Percentiles rank a stretch among this genome's conserved stretches.
These are phyloP conservation scores for Kalmusia sp. DNA, from an alignment of 2,329 filamentous ascomycete species.

Conservation along the genomic window DNA sequence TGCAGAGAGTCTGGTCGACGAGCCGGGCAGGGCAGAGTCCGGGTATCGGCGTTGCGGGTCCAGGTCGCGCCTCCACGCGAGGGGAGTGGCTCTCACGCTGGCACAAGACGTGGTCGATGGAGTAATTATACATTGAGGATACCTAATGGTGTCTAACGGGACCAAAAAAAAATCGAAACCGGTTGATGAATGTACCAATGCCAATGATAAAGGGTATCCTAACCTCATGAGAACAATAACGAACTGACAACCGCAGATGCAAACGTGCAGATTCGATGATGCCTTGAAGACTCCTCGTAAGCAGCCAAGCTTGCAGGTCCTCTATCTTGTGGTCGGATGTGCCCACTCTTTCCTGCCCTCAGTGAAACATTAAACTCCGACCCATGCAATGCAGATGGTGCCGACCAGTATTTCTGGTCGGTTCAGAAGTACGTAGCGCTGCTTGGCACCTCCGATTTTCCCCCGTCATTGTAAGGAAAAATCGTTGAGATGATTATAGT, in stretches of 20 bases:
- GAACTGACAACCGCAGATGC: background rate
- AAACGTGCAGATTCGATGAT: background rate
- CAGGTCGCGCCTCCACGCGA: no score
- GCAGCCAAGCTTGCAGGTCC: background rate
- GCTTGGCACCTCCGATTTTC: background rate
- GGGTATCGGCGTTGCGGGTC: no score
- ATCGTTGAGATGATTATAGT: constrained; percentile 1
- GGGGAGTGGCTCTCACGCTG: background rate
- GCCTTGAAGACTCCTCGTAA: background rate
- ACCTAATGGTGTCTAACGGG: background rate
- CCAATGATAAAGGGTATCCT: background rate
- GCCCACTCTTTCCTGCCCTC: background rate
- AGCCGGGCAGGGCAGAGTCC: no score
- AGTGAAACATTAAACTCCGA: background rate
- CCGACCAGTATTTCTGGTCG: background rate
- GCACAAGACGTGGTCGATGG: no score
- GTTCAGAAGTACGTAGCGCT: background rate
- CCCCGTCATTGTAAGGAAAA: background rate
- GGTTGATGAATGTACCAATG: no score
- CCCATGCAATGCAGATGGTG: constrained; percentile 7
- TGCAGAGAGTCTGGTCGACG: no score
- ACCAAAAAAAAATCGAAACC: no score
- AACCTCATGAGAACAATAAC: background rate
- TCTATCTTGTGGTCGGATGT: background rate
- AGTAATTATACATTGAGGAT: constrained; percentile 10